Conservation (phyloP, 192 early-diverging fungal genomes). For the Gaertneriomyces semiglobifer region DNA sequence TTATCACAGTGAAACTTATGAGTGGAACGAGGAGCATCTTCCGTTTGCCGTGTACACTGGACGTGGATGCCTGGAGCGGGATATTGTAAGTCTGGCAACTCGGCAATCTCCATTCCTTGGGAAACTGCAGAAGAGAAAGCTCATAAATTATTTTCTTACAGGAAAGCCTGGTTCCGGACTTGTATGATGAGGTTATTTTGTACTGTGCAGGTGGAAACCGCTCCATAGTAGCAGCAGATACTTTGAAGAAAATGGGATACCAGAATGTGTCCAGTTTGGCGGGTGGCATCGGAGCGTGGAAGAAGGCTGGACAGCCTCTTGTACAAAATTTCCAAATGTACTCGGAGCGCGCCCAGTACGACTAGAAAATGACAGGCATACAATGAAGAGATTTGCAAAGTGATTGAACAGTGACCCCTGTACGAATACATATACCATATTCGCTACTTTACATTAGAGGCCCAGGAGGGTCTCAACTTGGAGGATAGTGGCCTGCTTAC, state of each 20-base stretch:
- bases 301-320: conserved; percentile 21
- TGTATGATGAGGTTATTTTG: conserved; percentile 48
- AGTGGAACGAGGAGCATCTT: conserved; percentile 53
- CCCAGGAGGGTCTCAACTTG: no score
- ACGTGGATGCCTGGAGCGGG: conserved; percentile 48
- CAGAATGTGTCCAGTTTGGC: conserved; percentile 45
- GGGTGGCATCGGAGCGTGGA: conserved; percentile 42
- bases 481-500: neutral
- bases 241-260: conserved; percentile 52
- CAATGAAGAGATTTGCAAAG: no score
- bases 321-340: conserved; percentile 6
- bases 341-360: conserved; percentile 14
- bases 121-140: neutral
- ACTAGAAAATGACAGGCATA: conserved; percentile 5
- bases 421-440: no score
- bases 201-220: conserved; percentile 54
- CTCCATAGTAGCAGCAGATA: conserved; percentile 48
- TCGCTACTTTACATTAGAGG: no score
- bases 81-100: conserved; percentile 44
- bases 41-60: conserved; percentile 53
- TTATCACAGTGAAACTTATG: conserved; percentile 42
- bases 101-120: neutral
- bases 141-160: conserved; percentile 13
- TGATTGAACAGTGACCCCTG: no score
- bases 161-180: conserved; percentile 49